Evolutionary conservation across 331 rosid genomes (phyloP).

Genomic region (Saraca asoca): DNA sequence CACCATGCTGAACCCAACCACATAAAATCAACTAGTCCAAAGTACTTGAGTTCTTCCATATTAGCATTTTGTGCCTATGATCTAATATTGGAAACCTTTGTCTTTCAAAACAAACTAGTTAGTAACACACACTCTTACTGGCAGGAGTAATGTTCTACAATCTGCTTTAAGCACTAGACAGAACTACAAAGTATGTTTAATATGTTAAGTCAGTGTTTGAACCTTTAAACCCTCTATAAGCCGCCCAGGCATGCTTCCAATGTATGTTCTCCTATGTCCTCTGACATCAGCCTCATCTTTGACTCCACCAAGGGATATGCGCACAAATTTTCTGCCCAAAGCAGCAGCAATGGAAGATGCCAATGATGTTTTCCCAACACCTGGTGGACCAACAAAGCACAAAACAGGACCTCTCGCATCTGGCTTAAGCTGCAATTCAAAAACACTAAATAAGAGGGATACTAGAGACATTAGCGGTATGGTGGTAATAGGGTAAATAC

Average conservation of each 20-base stretch:
- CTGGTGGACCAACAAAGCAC: conserved; percentile 99
- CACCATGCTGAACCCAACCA: neutral
- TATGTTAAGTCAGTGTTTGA: conserved; percentile 24
- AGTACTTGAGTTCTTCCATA: too few relatives aligned
- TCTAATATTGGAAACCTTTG: too few relatives aligned
- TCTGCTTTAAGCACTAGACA: conserved; percentile 16
- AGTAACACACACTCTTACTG: too few relatives aligned
- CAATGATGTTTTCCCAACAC: conserved; percentile 97
- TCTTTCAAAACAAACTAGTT: too few relatives aligned
- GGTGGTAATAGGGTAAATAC: conserved; percentile 19
- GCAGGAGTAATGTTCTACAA: conserved; percentile 13
- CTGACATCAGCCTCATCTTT: conserved; percentile 99
- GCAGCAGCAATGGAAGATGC: conserved; percentile 97
- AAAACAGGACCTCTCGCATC: conserved; percentile 98
- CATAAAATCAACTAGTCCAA: too few relatives aligned
- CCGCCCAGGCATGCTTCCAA: conserved; percentile 99
- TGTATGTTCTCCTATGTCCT: conserved; percentile 98
- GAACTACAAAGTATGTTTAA: conserved; percentile 15
- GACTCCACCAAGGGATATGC: conserved; percentile 98
- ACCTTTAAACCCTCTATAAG: conserved; percentile 98
- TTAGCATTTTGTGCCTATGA: too few relatives aligned
- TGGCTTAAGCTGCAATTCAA: conserved; percentile 80
- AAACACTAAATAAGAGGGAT: conserved; percentile 37
- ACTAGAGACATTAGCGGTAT: conserved; percentile 27
- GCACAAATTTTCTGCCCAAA: conserved; percentile 82